Conservation (phyloP, 75 land plant genomes). For the Isoetes taiwanensis region DNA sequence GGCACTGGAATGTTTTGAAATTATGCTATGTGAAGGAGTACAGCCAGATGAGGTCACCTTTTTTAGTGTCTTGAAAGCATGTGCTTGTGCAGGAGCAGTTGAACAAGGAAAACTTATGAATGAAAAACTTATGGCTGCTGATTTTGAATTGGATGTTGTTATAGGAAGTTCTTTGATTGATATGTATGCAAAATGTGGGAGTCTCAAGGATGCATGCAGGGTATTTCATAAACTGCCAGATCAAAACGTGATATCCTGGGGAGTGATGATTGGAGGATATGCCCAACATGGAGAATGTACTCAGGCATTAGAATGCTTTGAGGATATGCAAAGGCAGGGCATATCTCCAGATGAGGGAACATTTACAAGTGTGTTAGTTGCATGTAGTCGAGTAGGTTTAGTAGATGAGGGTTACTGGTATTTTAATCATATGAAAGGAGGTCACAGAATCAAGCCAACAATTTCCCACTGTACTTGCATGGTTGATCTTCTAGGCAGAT, state of each 20-base stretch:
- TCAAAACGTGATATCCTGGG: constrained; percentile 31
- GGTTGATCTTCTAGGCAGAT: constrained; percentile 1
- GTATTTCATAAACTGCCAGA: constrained; percentile 21
- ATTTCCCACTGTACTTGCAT: constrained; percentile 9
- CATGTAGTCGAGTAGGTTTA: too few relatives aligned
- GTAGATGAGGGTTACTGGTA: too few relatives aligned
- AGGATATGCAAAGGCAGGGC: constrained; percentile 11
- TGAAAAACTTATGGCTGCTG: background rate
- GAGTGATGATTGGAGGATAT: constrained; percentile 20
- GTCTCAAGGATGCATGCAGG: constrained; percentile 16
- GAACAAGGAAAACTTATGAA: constrained; percentile 7
- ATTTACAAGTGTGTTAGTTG: constrained; percentile 15
- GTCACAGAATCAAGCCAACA: too few relatives aligned
- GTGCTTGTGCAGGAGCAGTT: constrained; percentile 8
- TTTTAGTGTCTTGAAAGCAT: constrained; percentile 19
- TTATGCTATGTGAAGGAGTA: constrained; percentile 23
- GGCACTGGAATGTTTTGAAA: background rate
- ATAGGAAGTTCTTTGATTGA: constrained; percentile 6
- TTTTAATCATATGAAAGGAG: too few relatives aligned
- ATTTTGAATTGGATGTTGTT: background rate
- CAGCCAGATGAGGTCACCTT: constrained; percentile 24
- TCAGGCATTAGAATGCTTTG: constrained; percentile 15
- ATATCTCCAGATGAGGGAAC: constrained; percentile 15
- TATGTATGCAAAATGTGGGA: constrained; percentile 23
- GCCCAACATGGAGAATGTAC: constrained; percentile 12